Base-by-base conservation (phyloP, 805 yeast genomes). In the Barnettozyma vustinii region DNA sequence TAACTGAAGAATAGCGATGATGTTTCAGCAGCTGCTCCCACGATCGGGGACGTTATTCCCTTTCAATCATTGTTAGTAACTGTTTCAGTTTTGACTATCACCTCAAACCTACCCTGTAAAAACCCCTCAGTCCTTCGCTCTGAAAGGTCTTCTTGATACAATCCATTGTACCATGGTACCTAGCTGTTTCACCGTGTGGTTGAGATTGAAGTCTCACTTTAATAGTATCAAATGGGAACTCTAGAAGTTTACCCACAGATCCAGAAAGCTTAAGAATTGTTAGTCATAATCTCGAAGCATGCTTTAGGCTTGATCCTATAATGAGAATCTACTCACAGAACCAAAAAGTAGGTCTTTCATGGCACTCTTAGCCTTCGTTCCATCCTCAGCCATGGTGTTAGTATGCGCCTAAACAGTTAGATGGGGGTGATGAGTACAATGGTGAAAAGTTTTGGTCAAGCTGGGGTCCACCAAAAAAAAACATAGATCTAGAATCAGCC, bases 141-240 rank as follows among this genome's bases (percentile, higher is more conserved):
- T 55, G 53, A 50, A 80, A 75, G 0, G 95, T 87, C 52, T 78
- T 70, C 39, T 57, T 59, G 40, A 91, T 79, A 62, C 94, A 84
- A 52, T 82, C 83, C 51, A 74, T 51, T 0, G 96, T 84, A 1
- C 87, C 81, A 0, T 65, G 65, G 58, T 77, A 83, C 33, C 66
- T 63, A 10, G 78, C 66, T 0, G 77, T 75, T 8, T 57, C 52
- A 4, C 68, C 63, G 27, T 80, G 70, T 8, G 90, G 84, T 60
- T 87, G 94, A 1, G 89, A 79, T 61, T 85, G 92, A 27, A 92
- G 72, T 50, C 97, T 74, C 3, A 91, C 98, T 66, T 91, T 91
- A 41, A 90, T 76, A 0, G 97, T 92, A 60, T 91, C 98, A 56
- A 91, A 89, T 0, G 98, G 98, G 59, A 83, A 91, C 65, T 91